Conservation (phyloP, 148 eudicot genomes). For the Vaccinium darrowii region DNA sequence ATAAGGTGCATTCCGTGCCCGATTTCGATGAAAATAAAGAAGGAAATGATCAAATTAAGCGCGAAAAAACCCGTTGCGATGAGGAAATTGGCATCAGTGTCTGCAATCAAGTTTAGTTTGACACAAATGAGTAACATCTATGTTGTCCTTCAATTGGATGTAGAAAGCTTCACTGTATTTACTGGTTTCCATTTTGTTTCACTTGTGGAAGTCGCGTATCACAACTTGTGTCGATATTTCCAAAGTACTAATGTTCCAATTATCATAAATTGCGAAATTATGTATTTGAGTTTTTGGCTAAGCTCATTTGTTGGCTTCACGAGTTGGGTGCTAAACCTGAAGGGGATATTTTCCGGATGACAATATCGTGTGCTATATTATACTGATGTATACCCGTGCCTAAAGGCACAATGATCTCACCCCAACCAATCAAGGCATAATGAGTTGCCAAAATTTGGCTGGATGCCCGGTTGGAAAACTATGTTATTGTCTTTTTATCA, state of each 20-base stretch:
- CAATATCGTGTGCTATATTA: too few relatives aligned
- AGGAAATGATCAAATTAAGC: not conserved
- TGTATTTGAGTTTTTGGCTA: too few relatives aligned
- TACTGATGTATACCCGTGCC: too few relatives aligned
- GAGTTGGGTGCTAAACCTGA: too few relatives aligned
- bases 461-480: too few relatives aligned
- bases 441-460: too few relatives aligned
- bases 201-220: not conserved
- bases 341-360: too few relatives aligned
- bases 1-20: conserved; percentile 6
- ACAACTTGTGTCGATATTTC: not conserved
- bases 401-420: too few relatives aligned
- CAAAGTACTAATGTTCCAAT: not conserved
- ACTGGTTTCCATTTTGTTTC: not conserved
- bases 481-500: too few relatives aligned
- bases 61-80: not conserved
- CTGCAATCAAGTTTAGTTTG: not conserved
- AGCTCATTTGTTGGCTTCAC: too few relatives aligned
- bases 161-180: not conserved
- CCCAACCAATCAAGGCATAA: too few relatives aligned
- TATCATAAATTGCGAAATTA: not conserved
- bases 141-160: not conserved
- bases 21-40: not conserved
- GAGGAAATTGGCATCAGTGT: not conserved
- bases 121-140: not conserved